A percentile compares a stretch with the other conserved stretches of the same genome.
Evolutionary conservation across 805 yeast genomes (phyloP).

Genomic region (Schwanniomyces occidentalis): DNA sequence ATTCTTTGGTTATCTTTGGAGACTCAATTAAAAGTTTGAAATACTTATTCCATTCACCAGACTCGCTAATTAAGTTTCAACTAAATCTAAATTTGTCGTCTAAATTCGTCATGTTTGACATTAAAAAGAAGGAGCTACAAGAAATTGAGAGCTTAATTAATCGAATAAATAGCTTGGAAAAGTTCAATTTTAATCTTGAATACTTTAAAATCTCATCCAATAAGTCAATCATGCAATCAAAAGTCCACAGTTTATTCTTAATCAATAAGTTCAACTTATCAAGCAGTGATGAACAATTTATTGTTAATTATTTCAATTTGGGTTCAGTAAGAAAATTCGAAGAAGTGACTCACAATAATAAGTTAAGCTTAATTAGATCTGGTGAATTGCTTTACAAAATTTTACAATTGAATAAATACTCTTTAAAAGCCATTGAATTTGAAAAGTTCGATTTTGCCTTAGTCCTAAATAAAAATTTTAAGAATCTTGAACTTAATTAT

Average conservation of each 20-base stretch:
- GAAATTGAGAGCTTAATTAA: too few species aligned
- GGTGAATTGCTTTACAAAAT: conserved; percentile 3
- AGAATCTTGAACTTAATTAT: neutral
- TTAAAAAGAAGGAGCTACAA: too few species aligned
- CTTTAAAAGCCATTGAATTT: conserved; percentile 14
- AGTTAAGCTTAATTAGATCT: neutral
- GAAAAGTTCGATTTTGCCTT: conserved; percentile 15
- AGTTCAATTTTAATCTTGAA: conserved; percentile 1
- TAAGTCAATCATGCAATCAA: conserved; percentile 8
- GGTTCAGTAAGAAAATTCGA: neutral
- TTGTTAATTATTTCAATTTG: neutral
- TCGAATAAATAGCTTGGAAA: neutral
- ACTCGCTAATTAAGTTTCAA: neutral
- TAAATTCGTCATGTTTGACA: too few species aligned
- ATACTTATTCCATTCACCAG: conserved; percentile 2
- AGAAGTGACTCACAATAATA: neutral
- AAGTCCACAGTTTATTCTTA: conserved; percentile 7
- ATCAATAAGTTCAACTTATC: neutral
- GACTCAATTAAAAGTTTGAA: conserved; percentile 3
- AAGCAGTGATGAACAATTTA: neutral
- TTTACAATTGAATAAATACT: neutral
- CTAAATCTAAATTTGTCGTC: too few species aligned
- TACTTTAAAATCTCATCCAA: conserved; percentile 6
- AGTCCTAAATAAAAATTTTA: conserved; percentile 9
- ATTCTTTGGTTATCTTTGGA: neutral